Base-by-base conservation (phyloP, 2,329 filamentous ascomycete genomes). In the Aspergillus sp. region DNA sequence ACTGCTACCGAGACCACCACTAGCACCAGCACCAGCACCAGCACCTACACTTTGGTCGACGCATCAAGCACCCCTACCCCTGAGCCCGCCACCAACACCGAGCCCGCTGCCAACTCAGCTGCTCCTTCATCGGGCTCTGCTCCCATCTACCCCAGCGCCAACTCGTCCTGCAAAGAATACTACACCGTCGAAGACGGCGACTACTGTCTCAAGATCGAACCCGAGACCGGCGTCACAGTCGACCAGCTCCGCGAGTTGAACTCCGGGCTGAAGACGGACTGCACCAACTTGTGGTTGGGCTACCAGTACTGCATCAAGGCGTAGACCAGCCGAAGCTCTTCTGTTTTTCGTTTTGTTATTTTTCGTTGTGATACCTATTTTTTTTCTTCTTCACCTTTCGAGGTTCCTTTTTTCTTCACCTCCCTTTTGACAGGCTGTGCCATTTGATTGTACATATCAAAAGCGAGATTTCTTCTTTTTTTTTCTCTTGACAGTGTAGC, bases 241-340 rank as follows among this genome's bases (percentile, higher is more conserved):
- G 54, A 56, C 4, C 51, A 67, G 8, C 60, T 71, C 41, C 65
- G 59, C 27, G 55, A 58, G 56, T 65, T 64, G 55, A 73, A 73
- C 62, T 53, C 67, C 4, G 66, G 64, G 31, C 60, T 73, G 52
- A 57, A 72, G 14, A 52, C 59, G 37, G 49, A 57, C 15, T 73
- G 71, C 62, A 58, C 64, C 2, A 71, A 73, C 59, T 62, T 73
- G 31, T 68, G 69, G 62, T 62, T 65, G 23, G 71, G 68, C 58
- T 70, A 70, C 58, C 61, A 66, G 58, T 70, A 70, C 52, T 70
- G 68, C 59, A 56, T 70, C 39, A 54, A 58, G 51, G 56, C 56
- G 40, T 58, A 51, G 27, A 14, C 43, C 23, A 40, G 35, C 43
- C 49, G 49, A 6, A 11, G 51, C 43, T 53, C 50, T 49, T 21